Conservation (phyloP, 352 stramenopile species). For the Elongisporangium undulatum region DNA sequence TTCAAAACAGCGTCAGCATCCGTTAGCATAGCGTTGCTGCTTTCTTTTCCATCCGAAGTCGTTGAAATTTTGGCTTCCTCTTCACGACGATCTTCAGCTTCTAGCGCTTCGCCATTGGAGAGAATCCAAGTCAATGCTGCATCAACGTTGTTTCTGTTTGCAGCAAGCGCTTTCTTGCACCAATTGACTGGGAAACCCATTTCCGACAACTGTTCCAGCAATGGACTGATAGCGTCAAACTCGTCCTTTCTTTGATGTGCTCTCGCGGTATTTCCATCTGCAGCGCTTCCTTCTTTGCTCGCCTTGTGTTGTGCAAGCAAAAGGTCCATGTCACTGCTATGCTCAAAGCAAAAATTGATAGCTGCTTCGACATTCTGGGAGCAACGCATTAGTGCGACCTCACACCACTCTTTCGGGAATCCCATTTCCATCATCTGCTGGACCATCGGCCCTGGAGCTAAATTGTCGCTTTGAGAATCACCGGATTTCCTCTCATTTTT, state of each 20-base stretch:
- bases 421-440: constrained; percentile 94
- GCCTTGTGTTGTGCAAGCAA: constrained; percentile 78
- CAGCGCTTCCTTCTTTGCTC: constrained; percentile 27
- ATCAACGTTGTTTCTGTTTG: constrained; percentile 89
- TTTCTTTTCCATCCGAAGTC: constrained; percentile 25
- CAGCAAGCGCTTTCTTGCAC: constrained; percentile 88
- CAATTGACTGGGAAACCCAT: constrained; percentile 93
- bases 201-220: constrained; percentile 87
- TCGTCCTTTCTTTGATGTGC: constrained; percentile 27
- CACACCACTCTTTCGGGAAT: constrained; percentile 91
- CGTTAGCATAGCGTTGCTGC: constrained; percentile 4
- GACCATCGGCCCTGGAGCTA: constrained; percentile 58
- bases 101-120: constrained; percentile 86
- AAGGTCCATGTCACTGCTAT: constrained; percentile 89
- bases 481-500: constrained; percentile 23
- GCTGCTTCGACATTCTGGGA: constrained; percentile 88
- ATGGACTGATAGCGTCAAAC: constrained; percentile 58
- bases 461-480: constrained; percentile 19
- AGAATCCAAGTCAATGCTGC: constrained; percentile 91
- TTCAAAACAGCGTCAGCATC: constrained; percentile 26
- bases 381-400: constrained; percentile 81
- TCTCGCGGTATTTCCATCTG: not conserved
- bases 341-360: constrained; percentile 93
- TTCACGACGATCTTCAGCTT: constrained; percentile 84
- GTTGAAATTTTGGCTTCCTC: constrained; percentile 64